Percentiles rank a stretch among this genome's conserved stretches.
Conservation (phyloP, 1,139 yeast genomes). For the Hemisphaericaspora subhashii region DNA sequence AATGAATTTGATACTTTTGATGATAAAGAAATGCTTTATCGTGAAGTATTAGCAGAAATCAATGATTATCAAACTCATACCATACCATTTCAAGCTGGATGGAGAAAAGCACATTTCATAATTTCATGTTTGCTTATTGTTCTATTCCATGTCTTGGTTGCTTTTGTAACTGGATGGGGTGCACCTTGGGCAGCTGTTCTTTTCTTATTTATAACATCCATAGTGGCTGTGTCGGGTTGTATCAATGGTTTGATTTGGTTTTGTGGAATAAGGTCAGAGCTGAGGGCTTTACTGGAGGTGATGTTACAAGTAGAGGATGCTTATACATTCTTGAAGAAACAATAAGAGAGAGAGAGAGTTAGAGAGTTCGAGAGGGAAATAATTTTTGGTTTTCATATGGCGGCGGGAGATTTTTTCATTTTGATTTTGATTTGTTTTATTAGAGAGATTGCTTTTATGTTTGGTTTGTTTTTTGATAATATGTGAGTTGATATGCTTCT, state of each 20-base stretch:
- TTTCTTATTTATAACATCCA: slow-evolving; percentile 50
- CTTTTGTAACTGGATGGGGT: slow-evolving; percentile 51
- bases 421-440: no score
- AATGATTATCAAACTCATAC: slow-evolving; percentile 55
- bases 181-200: slow-evolving; percentile 23
- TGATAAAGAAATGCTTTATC: slow-evolving; percentile 41
- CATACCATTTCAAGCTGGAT: slow-evolving; percentile 55
- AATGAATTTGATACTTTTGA: slow-evolving; percentile 4
- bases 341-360: neutral
- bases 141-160: slow-evolving; percentile 45
- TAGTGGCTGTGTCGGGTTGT: slow-evolving; percentile 64
- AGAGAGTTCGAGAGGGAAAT: neutral
- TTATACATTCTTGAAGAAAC: slow-evolving; percentile 12
- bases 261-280: slow-evolving; percentile 76
- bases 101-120: slow-evolving; percentile 69
- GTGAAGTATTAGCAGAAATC: slow-evolving; percentile 58
- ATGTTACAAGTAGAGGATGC: slow-evolving; percentile 56
- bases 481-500: no score
- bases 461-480: no score
- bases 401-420: no score
- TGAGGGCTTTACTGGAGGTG: slow-evolving; percentile 74
- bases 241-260: slow-evolving; percentile 78
- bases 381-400: no score
- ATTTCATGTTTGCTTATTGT: slow-evolving; percentile 43
- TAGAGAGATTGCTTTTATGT: no score